Evolutionary conservation across 2,329 filamentous ascomycete species (phyloP).

Genomic region (Dactylellina sp.): DNA sequence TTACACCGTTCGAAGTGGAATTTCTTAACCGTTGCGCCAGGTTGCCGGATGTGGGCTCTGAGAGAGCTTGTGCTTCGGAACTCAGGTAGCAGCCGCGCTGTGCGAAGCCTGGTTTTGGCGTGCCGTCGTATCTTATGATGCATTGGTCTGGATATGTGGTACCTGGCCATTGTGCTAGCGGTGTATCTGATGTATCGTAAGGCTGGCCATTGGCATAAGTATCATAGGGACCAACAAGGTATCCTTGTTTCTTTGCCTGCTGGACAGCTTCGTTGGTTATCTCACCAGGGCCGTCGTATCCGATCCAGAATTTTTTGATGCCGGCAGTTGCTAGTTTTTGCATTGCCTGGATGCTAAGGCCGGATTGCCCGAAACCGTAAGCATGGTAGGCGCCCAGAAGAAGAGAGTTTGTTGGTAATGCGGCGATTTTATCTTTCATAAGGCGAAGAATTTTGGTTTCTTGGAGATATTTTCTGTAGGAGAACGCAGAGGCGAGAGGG

Average conservation of each 20-base stretch:
- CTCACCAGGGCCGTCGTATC: background rate
- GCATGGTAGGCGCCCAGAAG: constrained; percentile 27
- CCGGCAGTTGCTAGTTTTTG: constrained; percentile 10
- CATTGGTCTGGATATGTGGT: constrained; percentile 30
- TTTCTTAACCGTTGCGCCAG: constrained; percentile 9
- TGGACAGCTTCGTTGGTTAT: constrained; percentile 1
- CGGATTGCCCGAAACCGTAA: constrained; percentile 11
- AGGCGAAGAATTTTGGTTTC: constrained; percentile 10
- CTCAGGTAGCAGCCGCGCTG: constrained; percentile 36
- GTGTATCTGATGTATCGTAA: background rate
- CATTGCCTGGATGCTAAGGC: background rate
- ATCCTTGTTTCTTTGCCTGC: constrained; percentile 14
- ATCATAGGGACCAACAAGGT: constrained; percentile 28
- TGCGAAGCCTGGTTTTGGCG: constrained; percentile 2
- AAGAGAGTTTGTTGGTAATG: constrained; percentile 1
- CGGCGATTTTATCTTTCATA: constrained; percentile 25
- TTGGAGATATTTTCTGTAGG: constrained; percentile 31
- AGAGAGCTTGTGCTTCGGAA: constrained; percentile 18
- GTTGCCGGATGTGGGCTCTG: constrained; percentile 16
- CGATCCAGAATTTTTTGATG: constrained; percentile 29
- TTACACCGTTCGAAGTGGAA: constrained; percentile 13
- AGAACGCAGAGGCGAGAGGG: background rate
- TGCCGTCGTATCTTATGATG: constrained; percentile 5
- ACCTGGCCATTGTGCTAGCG: constrained; percentile 11
- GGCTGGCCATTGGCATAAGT: constrained; percentile 29